Evolutionary conservation across 2,329 filamentous ascomycete genomes (phyloP).

Genomic region (Anthostomella pinea): DNA sequence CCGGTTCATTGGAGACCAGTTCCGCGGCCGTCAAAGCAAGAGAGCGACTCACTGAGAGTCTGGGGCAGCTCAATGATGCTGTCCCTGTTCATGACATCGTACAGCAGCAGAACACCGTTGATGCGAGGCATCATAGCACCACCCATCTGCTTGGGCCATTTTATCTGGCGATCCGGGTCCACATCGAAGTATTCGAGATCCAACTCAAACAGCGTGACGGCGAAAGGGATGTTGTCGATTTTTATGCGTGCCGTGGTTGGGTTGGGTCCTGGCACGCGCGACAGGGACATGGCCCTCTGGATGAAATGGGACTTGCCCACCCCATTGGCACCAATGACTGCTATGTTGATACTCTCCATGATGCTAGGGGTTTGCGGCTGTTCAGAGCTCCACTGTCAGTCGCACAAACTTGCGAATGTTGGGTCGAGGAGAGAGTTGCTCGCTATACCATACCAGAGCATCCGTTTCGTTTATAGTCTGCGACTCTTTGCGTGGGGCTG

Average conservation of each 20-base stretch:
- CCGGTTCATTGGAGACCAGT: neutral
- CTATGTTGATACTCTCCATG: slow-evolving; percentile 63
- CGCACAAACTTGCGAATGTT: too few species aligned
- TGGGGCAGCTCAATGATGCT: slow-evolving; percentile 73
- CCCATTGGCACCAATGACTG: slow-evolving; percentile 62
- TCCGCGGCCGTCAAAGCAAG: neutral
- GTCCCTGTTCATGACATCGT: slow-evolving; percentile 78
- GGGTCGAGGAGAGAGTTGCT: too few species aligned
- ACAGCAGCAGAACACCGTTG: slow-evolving; percentile 81
- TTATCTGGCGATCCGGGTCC: slow-evolving; percentile 54
- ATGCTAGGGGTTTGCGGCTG: slow-evolving; percentile 20
- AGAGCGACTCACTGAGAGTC: slow-evolving; percentile 67
- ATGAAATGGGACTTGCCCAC: slow-evolving; percentile 69
- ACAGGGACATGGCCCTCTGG: slow-evolving; percentile 58
- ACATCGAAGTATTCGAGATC: slow-evolving; percentile 65
- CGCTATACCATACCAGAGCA: slow-evolving; percentile 18
- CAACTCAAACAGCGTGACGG: slow-evolving; percentile 62
- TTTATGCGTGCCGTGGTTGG: slow-evolving; percentile 55
- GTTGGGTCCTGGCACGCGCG: slow-evolving; percentile 50
- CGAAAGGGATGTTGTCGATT: slow-evolving; percentile 56
- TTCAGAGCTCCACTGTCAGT: slow-evolving; percentile 8
- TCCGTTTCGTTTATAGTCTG: slow-evolving; percentile 37
- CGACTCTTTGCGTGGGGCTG: slow-evolving; percentile 48
- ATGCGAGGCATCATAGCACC: slow-evolving; percentile 71
- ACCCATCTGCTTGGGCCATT: slow-evolving; percentile 66